Base-by-base conservation (phyloP, 2,329 filamentous ascomycete genomes). In the Gyromitra esculenta region DNA sequence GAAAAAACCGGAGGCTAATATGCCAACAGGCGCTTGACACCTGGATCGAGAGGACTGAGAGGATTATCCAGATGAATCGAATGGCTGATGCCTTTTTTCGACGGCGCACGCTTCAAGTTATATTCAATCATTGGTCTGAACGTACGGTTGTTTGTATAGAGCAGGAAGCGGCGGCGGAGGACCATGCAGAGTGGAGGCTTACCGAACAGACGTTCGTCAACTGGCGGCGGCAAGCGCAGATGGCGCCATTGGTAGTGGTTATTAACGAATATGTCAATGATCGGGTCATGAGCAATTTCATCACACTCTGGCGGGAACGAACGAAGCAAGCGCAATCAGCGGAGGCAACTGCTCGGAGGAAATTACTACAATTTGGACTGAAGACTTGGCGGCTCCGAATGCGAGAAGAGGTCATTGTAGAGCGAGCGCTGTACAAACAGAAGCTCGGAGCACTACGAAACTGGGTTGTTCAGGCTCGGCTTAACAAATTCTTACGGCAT, bases 111-210 rank as follows among this genome's bases (percentile, higher is more conserved):
- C 56, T 78, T n/a, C 73, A 75, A 21, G 45, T 67, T 5, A 21
- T 77, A 8, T 79, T 80, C 31, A 68, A 70, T 25, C 66, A 37
- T 13, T 79, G 78, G 78, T 71, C 77, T 5, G 65, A 72, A 37
- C 73, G 67, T 4, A 80, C 78, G 5, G 60, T 78, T 31, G 25
- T 59, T 48, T 70, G 60, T 45, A 45, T 80, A 15, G 79, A 79
- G 25, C 54, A 78, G 0, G 56, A 76, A 37, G 79, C 63, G 9
- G 54, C 62, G 6, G 77, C 78, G 2, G 35, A 50, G 31, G 73
- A 79, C 50, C 75, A 79, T 64, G 54, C 41, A 21, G 77, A 79
- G 31, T 79, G 75, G 78, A 67, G 59, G 13, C 60, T 76, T 31
- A 72, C 65, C 18, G 63, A 73, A 39, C 45, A 59, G 1, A 54